Evolutionary conservation across 2,329 filamentous ascomycete genomes (phyloP), one percentile per base, ranked within the genome.

Genomic region (Ascochyta viciae-villosae): DNA sequence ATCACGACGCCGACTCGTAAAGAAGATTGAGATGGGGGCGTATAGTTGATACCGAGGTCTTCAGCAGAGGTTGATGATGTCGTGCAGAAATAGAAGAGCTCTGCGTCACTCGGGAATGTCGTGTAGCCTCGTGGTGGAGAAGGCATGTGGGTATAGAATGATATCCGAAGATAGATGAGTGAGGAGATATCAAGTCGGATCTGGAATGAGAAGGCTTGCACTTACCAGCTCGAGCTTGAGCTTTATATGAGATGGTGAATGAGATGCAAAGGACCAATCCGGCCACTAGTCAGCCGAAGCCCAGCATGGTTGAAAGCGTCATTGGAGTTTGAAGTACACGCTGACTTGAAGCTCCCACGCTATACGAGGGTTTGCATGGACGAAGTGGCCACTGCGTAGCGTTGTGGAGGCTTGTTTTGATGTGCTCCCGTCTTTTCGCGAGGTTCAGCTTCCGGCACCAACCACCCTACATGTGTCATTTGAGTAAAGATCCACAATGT

Each of bases 81-180:
- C 26, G 72, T 75, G 49, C 71, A 74, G 37, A 69, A 70, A 45
- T 76, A 74, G 54, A 75, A 76, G 24, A 75, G 66, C 40, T 74
- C 72, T 51, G 68, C 72, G 31, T 71, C 65, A 31, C 68, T 72
- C 33, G 71, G 73, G 47, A 74, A 73, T 13, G 71, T 61, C 19
- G 70, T 67, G 47, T 71, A 72, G 50, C 64, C 70, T 62, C 65
- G 67, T 59, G 70, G 65, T 34, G 71, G 65, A 47, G 71, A 73
- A 60, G 72, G 63, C 73, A 75, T 75, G 48, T 51, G 53, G 59
- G 44, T 43, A 24, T 24, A 13, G 40, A 35, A 42, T 58, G 45
- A 50, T 40, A 39, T 42, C 10, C 19, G 19, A 19, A 19, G 9
- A 27, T 37, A 37, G 29, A 45, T 29, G 27, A 38, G 13, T 41